These are phyloP conservation scores for Centaurea solstitialis DNA, from an alignment of 129 eudicot species.

Conservation along the genomic window DNA sequence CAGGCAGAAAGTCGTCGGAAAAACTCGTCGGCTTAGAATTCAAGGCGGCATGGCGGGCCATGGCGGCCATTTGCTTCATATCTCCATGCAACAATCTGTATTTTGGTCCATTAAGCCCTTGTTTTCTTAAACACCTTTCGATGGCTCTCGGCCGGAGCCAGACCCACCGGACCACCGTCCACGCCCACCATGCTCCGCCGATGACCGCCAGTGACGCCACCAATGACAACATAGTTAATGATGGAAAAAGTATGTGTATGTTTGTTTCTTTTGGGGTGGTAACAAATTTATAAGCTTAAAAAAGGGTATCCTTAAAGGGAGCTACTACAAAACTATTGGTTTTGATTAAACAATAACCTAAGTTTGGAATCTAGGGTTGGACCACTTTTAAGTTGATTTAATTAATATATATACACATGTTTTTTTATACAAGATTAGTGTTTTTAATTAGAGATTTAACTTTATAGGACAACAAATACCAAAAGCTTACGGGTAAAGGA, in stretches of 20 bases:
- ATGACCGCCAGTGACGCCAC: constrained; percentile 14
- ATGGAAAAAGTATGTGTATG: not conserved
- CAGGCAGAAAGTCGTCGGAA: constrained; percentile 54
- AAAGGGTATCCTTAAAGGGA: constrained; percentile 39
- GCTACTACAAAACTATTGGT: constrained; percentile 35
- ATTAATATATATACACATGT: not conserved
- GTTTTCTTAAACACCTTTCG: constrained; percentile 56
- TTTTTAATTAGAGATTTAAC: too few relatives aligned
- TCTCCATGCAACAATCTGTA: constrained; percentile 66
- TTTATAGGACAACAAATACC: too few relatives aligned
- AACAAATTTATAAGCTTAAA: constrained; percentile 27
- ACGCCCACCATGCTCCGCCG: constrained; percentile 38
- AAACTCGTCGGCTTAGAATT: constrained; percentile 40
- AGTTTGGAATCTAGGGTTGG: constrained; percentile 35
- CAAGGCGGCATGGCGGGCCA: constrained; percentile 39
- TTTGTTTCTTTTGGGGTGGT: constrained; percentile 27
- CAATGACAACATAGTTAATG: constrained; percentile 18
- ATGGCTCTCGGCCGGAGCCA: constrained; percentile 61
- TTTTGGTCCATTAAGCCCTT: constrained; percentile 63
- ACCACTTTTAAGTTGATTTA: constrained; percentile 21
- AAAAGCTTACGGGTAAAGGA: too few relatives aligned
- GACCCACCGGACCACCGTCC: constrained; percentile 62
- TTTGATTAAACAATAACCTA: constrained; percentile 13
- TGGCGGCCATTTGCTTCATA: constrained; percentile 49
- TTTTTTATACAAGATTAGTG: not conserved